Base-by-base conservation (phyloP, 2,329 filamentous ascomycete species). In the Bipolaris victoriae region DNA sequence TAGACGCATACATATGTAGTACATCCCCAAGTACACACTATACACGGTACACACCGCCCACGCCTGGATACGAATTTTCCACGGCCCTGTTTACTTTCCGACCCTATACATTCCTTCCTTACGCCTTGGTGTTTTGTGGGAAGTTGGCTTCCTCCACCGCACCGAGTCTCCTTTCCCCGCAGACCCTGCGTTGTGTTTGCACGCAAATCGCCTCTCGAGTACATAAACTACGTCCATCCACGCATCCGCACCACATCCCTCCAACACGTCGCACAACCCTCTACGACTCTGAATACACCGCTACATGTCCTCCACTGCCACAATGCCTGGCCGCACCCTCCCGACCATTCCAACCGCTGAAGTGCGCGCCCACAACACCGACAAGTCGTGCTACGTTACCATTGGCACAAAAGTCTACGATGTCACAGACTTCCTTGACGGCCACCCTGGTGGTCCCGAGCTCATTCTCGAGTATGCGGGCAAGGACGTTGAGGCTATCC, bases 391-490 rank as follows among this genome's bases (percentile, higher is more conserved):
- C 82, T 99, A 93, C 82, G 93, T 99, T 67, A 95, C 91, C 3
- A 83, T 97, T 52, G 93, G 92, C 61, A 84, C 85, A 57, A 96
- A 94, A 68, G 94, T 99, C 67, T 99, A 92, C 83, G 94, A 99
- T 81, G 85, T 99, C 63, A 97, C 95, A 57, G 87, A 91, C 54
- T 99, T 99, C 72, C 78, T 97, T 60, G 87, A 92, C 50, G 88
- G 92, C 65, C 95, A 99, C 75, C 95, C 95, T 22, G 95, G 95
- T 66, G 95, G 95, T 57, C 86, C 87, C 68, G 91, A 97, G 61
- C 81, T 98, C 67, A 89, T 99, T 60, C 82, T 97, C 62, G 90
- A 97, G 51, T 96, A 95, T 76, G 95, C 85, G 31, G 94, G 94
- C 65, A 91, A 92, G 76, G 95, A 99, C 77, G 83, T 97, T 56